These are phyloP conservation scores for Coemansia nantahalensis DNA, from an alignment of 192 early-diverging fungal species.

Conservation along the genomic window DNA sequence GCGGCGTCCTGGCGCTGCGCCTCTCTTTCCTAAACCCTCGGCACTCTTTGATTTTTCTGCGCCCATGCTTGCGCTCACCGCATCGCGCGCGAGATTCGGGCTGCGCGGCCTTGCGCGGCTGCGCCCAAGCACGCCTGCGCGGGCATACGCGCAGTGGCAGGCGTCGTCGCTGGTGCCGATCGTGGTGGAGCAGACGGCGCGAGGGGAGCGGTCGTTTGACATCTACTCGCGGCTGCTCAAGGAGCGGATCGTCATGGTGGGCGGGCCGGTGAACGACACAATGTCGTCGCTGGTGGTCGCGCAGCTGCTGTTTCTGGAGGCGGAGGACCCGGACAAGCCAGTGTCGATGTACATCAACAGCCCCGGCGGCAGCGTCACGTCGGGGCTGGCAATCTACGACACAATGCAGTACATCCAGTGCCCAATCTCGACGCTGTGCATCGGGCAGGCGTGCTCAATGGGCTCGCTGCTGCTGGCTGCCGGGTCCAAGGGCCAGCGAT, in stretches of 20 bases:
- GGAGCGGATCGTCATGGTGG: slow-evolving; percentile 96
- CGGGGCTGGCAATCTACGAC: slow-evolving; percentile 93
- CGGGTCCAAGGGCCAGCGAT: slow-evolving; percentile 83
- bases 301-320: slow-evolving; percentile 91
- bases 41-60: no score
- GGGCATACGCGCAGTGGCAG: no score
- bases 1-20: no score
- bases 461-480: slow-evolving; percentile 90
- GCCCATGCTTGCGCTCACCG: no score
- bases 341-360: slow-evolving; percentile 98
- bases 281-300: slow-evolving; percentile 88
- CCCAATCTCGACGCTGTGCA: slow-evolving; percentile 91
- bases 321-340: slow-evolving; percentile 90
- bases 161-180: slow-evolving; percentile 52
- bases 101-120: no score
- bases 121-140: no score
- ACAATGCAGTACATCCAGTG: slow-evolving; percentile 90
- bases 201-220: slow-evolving; percentile 94
- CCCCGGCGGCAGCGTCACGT: slow-evolving; percentile 93
- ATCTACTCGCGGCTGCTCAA: slow-evolving; percentile 96
- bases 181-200: slow-evolving; percentile 58
- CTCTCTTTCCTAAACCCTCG: no score
- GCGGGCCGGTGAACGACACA: slow-evolving; percentile 83
- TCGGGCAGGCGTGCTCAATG: slow-evolving; percentile 98
- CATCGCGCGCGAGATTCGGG: no score